phyloP scores from a whole-genome alignment of 306 rosid species.

The Clitoria ternatea region DNA sequence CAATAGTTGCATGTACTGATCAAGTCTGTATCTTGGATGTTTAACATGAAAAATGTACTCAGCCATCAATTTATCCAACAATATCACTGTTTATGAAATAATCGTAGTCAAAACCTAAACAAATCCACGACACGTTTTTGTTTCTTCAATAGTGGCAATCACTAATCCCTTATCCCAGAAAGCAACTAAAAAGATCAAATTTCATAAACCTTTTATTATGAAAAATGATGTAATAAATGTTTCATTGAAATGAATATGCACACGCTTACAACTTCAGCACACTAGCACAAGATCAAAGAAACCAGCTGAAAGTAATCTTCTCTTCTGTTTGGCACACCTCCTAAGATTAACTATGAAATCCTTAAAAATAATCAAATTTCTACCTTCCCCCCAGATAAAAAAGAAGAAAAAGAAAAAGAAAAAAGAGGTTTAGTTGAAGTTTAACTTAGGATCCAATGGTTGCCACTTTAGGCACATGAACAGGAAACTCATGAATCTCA shows the following conservation, averaged over 20 bases:
- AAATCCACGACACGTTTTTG: not conserved
- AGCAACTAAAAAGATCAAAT: not conserved
- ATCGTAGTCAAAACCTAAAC: not conserved
- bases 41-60: too few relatives aligned
- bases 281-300: conserved; percentile 21
- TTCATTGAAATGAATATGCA: conserved; percentile 13
- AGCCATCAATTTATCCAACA: too few relatives aligned
- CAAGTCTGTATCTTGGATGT: too few relatives aligned
- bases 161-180: not conserved
- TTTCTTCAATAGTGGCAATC: not conserved
- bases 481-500: conserved; percentile 81
- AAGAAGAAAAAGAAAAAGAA: not conserved
- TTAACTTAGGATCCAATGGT: conserved; percentile 13
- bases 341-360: conserved; percentile 19
- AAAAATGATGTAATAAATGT: conserved; percentile 26
- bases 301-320: not conserved
- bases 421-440: not conserved
- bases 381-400: not conserved
- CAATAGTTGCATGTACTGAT: too few relatives aligned
- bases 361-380: not conserved
- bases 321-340: conserved; percentile 11
- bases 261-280: conserved; percentile 19
- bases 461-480: conserved; percentile 43
- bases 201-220: not conserved
- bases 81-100: not conserved